These are phyloP conservation scores for Aspergillus homomorphus DNA, from an alignment of 495 filamentous ascomycete genomes.

Conservation along the genomic window DNA sequence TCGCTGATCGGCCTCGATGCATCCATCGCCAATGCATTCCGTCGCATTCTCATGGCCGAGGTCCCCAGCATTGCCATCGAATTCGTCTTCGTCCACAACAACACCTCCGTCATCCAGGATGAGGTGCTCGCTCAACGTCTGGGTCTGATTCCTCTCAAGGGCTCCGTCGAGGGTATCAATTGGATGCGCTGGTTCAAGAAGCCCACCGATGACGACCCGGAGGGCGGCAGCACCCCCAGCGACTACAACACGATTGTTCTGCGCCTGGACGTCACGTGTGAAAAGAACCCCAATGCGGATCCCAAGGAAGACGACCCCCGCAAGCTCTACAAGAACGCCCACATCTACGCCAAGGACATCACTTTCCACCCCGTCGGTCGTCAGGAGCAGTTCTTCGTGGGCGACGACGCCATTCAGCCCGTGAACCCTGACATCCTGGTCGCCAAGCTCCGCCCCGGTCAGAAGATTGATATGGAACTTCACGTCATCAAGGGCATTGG, in stretches of 20 bases:
- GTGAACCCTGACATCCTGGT: constrained; percentile 91
- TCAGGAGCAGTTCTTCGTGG: constrained; percentile 66
- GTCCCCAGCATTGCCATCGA: constrained; percentile 94
- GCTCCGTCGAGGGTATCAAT: constrained; percentile 67
- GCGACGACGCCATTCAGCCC: constrained; percentile 62
- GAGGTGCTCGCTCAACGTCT: constrained; percentile 89
- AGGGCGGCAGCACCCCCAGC: constrained; percentile 47
- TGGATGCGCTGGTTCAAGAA: constrained; percentile 76
- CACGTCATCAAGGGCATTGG: constrained; percentile 93
- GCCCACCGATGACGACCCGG: constrained; percentile 51
- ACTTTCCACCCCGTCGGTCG: constrained; percentile 68
- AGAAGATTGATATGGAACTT: constrained; percentile 76
- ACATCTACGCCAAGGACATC: constrained; percentile 84
- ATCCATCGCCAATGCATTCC: constrained; percentile 94
- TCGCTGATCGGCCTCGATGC: constrained; percentile 90
- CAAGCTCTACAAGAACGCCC: constrained; percentile 78
- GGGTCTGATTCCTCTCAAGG: constrained; percentile 85
- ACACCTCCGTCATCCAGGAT: constrained; percentile 96
- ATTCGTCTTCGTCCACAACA: constrained; percentile 83
- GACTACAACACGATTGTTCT: constrained; percentile 82
- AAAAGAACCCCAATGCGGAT: constrained; percentile 66
- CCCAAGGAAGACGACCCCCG: constrained; percentile 72
- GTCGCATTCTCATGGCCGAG: constrained; percentile 93
- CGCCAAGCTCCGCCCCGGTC: constrained; percentile 89
- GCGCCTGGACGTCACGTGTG: constrained; percentile 70